These are phyloP conservation scores for Remersonia thermophila DNA, from an alignment of 2,329 filamentous ascomycete species.

Conservation along the genomic window DNA sequence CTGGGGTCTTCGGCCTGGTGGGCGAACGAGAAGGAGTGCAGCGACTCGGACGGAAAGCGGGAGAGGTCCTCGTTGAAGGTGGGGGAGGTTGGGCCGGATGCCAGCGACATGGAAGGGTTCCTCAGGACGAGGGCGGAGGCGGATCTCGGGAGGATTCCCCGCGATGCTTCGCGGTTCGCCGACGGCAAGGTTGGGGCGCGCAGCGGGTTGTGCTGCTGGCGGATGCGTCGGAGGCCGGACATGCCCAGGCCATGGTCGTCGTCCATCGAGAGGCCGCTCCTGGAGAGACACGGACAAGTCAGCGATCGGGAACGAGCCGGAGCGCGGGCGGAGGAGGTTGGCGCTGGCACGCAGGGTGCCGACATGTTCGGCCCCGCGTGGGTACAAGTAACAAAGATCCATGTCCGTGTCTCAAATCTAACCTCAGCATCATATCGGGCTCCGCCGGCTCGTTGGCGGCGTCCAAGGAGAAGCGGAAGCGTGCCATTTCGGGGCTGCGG, in stretches of 20 bases:
- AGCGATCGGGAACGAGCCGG: constrained; percentile 7
- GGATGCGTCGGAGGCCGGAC: constrained; percentile 84
- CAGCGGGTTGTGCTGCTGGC: constrained; percentile 58
- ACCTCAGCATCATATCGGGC: constrained; percentile 66
- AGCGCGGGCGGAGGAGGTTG: constrained; percentile 2
- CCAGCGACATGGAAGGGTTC: constrained; percentile 36
- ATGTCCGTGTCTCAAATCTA: constrained; percentile 23
- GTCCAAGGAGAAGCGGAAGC: constrained; percentile 67
- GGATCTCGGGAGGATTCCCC: constrained; percentile 47
- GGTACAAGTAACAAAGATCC: constrained; percentile 1
- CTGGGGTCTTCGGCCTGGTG: constrained; percentile 88
- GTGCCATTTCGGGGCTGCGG: constrained; percentile 39
- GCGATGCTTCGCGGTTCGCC: constrained; percentile 47
- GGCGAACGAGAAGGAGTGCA: constrained; percentile 97
- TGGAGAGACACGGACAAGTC: constrained; percentile 27
- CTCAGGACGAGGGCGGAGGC: constrained; percentile 59
- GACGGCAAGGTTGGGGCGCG: constrained; percentile 53
- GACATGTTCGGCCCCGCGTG: too few species aligned
- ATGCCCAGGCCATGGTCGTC: constrained; percentile 78
- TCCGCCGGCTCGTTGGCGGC: constrained; percentile 48
- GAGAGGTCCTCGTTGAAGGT: constrained; percentile 77
- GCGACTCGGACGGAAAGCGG: constrained; percentile 85
- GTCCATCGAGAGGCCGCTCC: constrained; percentile 70
- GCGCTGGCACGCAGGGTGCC: too few species aligned
- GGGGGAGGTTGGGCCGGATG: constrained; percentile 57